Evolutionary conservation across 2,329 filamentous ascomycete genomes (phyloP), one percentile per base, ranked within the genome.

Genomic region (Alternaria metachromatica): DNA sequence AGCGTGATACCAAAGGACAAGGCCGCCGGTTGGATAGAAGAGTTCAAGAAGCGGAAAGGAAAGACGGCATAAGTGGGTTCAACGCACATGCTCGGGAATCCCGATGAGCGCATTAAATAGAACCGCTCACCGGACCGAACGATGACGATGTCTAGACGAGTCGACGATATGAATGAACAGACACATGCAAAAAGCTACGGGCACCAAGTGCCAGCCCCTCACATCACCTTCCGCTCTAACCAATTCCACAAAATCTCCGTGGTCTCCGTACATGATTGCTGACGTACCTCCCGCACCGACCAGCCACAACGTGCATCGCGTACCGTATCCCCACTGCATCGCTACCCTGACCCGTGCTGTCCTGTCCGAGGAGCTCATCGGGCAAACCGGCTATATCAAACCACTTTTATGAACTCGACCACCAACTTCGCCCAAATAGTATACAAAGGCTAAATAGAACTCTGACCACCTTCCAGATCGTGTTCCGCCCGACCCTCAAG

Each of bases 1-100:
- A 94, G 92, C 76, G 88, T 98, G 2, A 85, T 99, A 68, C 95
- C 95, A 0, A 90, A 87, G 73, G 81, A 79, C 4, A 89, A 88
- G 80, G 89, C 91, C 1, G 86, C 86, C 9, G 85, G 79, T n/a
- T 99, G 94, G 90, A 89, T 97, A 37, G 87, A 88, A 67, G 92
- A 96, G 72, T 94, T 94, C 78, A 98, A 97, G 84, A 86, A 84
- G 73, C 89, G 92, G 78, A 92, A 63, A 53, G 72, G 72, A 6
- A 74, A 68, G 26, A 58, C 62, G 20, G 44, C 55, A 23, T 65
- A 50, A 46, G 21, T 41, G 33, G 30, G 20, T 15, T 21, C 11
- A n/a, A 21, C 20, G 49, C 15, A 21, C 21, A 11, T 13, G 49
- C 46, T 58, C n/a, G 11, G 53, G 30, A 20, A 8, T 48, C 41